Evolutionary conservation across 805 yeast species (phyloP), one percentile per base, ranked within the genome.

Genomic region (Candida stauntonica): DNA sequence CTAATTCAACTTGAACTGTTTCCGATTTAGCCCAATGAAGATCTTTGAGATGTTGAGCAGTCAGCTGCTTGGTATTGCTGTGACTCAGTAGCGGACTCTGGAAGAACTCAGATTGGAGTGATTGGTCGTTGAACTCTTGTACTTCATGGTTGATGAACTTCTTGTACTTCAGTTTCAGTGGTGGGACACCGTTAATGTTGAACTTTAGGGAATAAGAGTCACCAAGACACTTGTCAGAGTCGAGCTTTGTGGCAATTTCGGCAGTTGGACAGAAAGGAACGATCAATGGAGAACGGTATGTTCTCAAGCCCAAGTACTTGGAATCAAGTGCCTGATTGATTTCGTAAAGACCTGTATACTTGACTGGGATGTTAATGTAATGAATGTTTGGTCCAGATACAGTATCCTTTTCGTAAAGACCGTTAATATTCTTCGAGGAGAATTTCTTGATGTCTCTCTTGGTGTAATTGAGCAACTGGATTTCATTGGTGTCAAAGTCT

Each of bases 201-300:
- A 91, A 68, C 12, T 62, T 61, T 1, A 80, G 61, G 17, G 70
- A 62, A 47, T 78, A 85, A 4, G 58, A 35, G 14, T 70, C 77
- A 23, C 81, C 86, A 26, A 79, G 63, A 64, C 98, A 93, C 46
- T 73, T 70, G 49, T 79, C 76, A 12, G 44, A 9, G 43, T 41
- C 27, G 54, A 56, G 6, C 54, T 38, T 0, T 57, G 66, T 43
- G 13, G 39, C 44, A 38, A 87, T 72, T 16, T 67, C 60, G 0
- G 86, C 95, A 3, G 64, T 65, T 1, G 99, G 99, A 58, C 99
- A 91, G 30, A 68, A 58, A 3, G 94, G 79, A 7, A 93, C 68
- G 15, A 82, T 54, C 26, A 87, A 67, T 35, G 78, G 81, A 1
- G 83, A 74, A 44, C 72, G 75, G 45, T 68, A 73, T 2, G 79